These are phyloP conservation scores for Geotrichum phurueaensis DNA, from an alignment of 1,139 yeast genomes.

Conservation along the genomic window DNA sequence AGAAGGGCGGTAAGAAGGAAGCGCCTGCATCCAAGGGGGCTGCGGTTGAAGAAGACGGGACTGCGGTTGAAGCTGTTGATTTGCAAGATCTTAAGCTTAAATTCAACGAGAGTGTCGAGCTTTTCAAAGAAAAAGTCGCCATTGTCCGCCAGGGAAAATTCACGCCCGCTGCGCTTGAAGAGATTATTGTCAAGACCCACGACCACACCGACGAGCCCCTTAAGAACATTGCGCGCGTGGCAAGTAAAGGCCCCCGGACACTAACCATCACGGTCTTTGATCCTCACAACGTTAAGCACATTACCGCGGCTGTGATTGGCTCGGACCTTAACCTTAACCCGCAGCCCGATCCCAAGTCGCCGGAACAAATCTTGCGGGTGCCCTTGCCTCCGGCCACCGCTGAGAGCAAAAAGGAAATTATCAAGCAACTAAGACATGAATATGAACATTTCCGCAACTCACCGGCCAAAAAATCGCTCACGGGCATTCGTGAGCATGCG, in stretches of 20 bases:
- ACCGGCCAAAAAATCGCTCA: slow-evolving; percentile 47
- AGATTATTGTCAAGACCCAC: slow-evolving; percentile 46
- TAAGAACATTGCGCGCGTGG: slow-evolving; percentile 68
- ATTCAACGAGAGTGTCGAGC: slow-evolving; percentile 47
- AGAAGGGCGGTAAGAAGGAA: slow-evolving; percentile 6
- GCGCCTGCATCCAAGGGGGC: neutral
- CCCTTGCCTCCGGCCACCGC: slow-evolving; percentile 71
- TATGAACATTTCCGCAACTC: slow-evolving; percentile 62
- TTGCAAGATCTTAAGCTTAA: slow-evolving; percentile 39
- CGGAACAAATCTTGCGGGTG: slow-evolving; percentile 66
- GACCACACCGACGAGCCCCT: slow-evolving; percentile 45
- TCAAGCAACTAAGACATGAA: slow-evolving; percentile 52
- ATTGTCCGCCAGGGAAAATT: slow-evolving; percentile 65
- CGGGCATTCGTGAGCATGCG: slow-evolving; percentile 55
- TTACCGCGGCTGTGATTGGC: slow-evolving; percentile 63
- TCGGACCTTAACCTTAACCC: slow-evolving; percentile 74
- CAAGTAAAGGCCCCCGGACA: slow-evolving; percentile 61
- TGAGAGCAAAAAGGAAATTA: slow-evolving; percentile 56
- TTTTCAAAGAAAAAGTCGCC: slow-evolving; percentile 50
- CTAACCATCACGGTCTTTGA: slow-evolving; percentile 76
- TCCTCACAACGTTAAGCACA: slow-evolving; percentile 61
- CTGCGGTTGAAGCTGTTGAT: slow-evolving; percentile 15
- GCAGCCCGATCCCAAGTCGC: slow-evolving; percentile 56
- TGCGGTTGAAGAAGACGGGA: neutral
- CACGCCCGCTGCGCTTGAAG: slow-evolving; percentile 61